Evolutionary conservation across 2,329 filamentous ascomycete genomes (phyloP), one percentile per base, ranked within the genome.

Genomic region (Apiospora malaysiana): DNA sequence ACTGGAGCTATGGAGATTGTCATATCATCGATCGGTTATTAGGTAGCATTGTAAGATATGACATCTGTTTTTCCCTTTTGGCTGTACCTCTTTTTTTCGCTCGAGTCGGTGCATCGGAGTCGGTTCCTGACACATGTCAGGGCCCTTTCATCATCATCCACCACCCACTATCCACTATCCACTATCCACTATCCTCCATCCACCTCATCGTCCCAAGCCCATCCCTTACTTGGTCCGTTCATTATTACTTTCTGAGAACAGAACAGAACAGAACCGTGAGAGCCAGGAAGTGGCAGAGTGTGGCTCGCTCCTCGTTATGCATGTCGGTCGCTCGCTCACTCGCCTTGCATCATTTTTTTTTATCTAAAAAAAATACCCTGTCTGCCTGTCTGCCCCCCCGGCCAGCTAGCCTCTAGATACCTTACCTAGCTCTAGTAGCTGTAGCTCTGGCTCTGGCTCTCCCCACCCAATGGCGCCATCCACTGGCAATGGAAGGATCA

Each of bases 341-440:
- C 27, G 56, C 56, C 56, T 63, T 63, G 56, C 56, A 63, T 63
- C 27, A 63, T 63, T 23, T 40, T 63, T 23, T 32, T 32, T 32
- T 32, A 32, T 32, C 32, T 4, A 32, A 63, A 18, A 32, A 32
- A 63, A 18, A 40, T 21, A 37, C 56, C 56, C 32, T 63, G 56
- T 40, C 32, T 32, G 32, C 32, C 32, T 32, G 32, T n/a, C 45
- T 14, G 40, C 8, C 2, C 8, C 51, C 56, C 27, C 16, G 56
- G 18, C 27, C n/a, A 63, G 32, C 25, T 45, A 45, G 42, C 8
- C 27, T 27, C 27, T 21, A 32, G 51, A 8, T 12, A 14, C 42
- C 42, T 45, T 43, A 8, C 10, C 42, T 12, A 43, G n/a, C n/a
- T n/a, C n/a, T n/a, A n/a, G n/a, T n/a, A n/a, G n/a, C n/a, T n/a